Evolutionary conservation across 1,284 basidiomycete species (phyloP), one percentile per base, ranked within the genome.

Genomic region (Pseudozyma sp.): DNA sequence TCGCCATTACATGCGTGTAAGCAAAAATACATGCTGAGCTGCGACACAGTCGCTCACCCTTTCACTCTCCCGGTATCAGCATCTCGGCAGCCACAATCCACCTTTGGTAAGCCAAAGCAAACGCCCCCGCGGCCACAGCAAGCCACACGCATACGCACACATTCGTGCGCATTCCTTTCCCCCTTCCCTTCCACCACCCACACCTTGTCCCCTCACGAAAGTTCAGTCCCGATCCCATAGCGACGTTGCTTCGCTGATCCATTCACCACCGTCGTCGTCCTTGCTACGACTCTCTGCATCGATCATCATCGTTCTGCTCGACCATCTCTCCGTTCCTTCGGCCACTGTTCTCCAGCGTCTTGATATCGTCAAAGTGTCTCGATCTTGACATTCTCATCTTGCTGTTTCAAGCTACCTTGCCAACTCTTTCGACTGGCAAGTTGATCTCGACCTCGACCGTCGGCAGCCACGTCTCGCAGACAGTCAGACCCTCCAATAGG

Each of bases 221-320:
- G 11, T 39, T 29, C n/a, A 24, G 14, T 33, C 34, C 7, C 19
- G 14, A 49, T 14, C 34, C n/a, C 29, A 58, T 34, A 19, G 67
- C 67, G 61, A 69, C 61, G 56, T 53, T 43, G 61, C 46, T 69
- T 63, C 61, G 67, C 67, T 64, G 11, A 44, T 19, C 30, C 17
- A 24, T 24, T 24, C 40, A 29, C 11, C 34, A 17, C 33, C 33
- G 55, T 69, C 67, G 48, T 63, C 60, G 30, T 33, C 39, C 35
- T 33, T 44, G 54, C 42, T 58, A 56, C 67, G 60, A 63, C 60
- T 31, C 24, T 24, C 24, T 24, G 24, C 24, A 24, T 24, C 24
- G 24, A 24, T 24, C 24, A 24, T 4, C 1, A 24, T 24, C 24
- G 24, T 39, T n/a, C 35, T 14, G 30, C 10, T 8, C 9, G 31